These are phyloP conservation scores for Daldinia caldariorum DNA, from an alignment of 495 filamentous ascomycete genomes.

Conservation along the genomic window DNA sequence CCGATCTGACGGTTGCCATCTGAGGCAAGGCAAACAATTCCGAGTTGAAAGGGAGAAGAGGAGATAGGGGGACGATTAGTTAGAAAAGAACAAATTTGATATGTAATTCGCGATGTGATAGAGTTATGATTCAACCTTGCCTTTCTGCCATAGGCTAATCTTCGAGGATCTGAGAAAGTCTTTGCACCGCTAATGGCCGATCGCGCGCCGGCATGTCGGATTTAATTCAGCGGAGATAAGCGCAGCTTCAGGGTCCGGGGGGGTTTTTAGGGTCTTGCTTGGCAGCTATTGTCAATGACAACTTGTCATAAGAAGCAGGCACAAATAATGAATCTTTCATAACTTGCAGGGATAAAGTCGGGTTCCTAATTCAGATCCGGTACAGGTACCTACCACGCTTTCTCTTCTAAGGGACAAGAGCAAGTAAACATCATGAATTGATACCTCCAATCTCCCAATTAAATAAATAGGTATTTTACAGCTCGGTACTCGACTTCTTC, in stretches of 20 bases:
- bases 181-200: conserved; percentile 1
- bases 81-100: not conserved
- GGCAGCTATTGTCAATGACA: no score
- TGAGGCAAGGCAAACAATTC: conserved; percentile 10
- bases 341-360: not conserved
- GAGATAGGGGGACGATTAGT: not conserved
- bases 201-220: not conserved
- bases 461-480: not conserved
- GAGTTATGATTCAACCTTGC: not conserved
- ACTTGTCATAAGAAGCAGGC: no score
- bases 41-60: not conserved
- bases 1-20: conserved; percentile 35
- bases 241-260: not conserved
- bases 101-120: not conserved
- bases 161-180: conserved; percentile 7
- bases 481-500: not conserved
- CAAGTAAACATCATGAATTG: not conserved
- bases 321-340: not conserved
- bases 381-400: no score
- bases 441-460: not conserved
- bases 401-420: not conserved
- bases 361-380: not conserved
- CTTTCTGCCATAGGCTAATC: conserved; percentile 11
- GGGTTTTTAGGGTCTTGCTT: not conserved
- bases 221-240: not conserved